Base-by-base conservation (phyloP, 176 grass and related monocot species). In the Ensete glaucum region DNA sequence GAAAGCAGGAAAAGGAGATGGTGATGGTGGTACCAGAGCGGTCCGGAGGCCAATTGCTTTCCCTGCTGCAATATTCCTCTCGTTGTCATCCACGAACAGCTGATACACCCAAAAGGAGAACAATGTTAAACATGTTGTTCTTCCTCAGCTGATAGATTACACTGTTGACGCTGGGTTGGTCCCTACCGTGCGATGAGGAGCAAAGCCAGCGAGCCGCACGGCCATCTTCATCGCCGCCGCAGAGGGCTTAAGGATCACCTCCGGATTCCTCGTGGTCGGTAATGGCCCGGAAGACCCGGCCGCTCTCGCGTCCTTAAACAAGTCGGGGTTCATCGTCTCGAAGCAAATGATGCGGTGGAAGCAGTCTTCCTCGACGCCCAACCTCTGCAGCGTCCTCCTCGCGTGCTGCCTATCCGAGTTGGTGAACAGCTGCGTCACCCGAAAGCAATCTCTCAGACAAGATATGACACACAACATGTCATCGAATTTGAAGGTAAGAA, bases 321-420 rank as follows among this genome's bases (percentile, higher is more conserved):
- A 85, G 82, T 87, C 83, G 19, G 85, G 87, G 78, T 97, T 97
- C 90, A 97, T 89, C 49, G 90, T 97, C 93, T 97, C 93, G 84
- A 97, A 97, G 87, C 93, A 97, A 8, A 97, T 85, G 69, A 88
- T 85, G 74, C 49, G 78, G 64, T 92, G 74, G 76, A 97, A 97
- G 83, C 72, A 72, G n/a, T 48, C 80, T 76, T 90, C 87, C 76
- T 87, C 85, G 13, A 97, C 43, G 65, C 83, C 85, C 22, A 97
- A 81, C 82, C 85, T 83, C 82, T 73, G 79, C 76, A 97, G 79
- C 67, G 82, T 77, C 73, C 26, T 79, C 71, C 34, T 79, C 71
- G 89, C 77, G 78, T 92, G 93, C 81, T 78, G 77, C 22, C 85
- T 77, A 55, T 97, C 93, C n/a, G 93, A 97, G 86, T 97, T 97